Evolutionary conservation across 1,139 yeast genomes (phyloP), one percentile per base, ranked within the genome.

Genomic region (Blastobotrys elegans): DNA sequence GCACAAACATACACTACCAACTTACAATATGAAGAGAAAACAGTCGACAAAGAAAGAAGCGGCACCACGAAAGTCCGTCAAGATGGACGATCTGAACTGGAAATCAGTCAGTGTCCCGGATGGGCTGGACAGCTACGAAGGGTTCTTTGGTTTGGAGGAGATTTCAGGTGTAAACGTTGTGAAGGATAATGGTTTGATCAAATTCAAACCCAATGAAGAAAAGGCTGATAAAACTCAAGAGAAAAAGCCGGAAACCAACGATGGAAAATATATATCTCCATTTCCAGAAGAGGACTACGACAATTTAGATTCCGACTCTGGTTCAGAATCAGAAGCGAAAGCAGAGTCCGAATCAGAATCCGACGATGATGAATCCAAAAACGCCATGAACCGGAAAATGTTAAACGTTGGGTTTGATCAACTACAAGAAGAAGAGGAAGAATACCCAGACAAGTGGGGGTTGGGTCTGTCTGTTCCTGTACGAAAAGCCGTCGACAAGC

Each of bases 91-190:
- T n/a, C 53, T 68, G 39, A 50, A 55, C 7, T 92, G 98, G 98
- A 84, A 84, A 57, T 67, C 81, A 4, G 95, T 88, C 13, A 84
- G 83, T 1, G 77, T 92, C 43, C 92, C 95, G 4, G 92, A 86
- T 54, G 32, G 46, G 33, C 66, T 87, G 51, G 96, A 83, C 51
- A 95, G 87, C 64, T 85, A 84, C 62, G 90, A 84, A 58, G 97
- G 97, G 0, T 83, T 89, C 56, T 87, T 81, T 65, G 98, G 97
- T 0, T 69, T 92, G 37, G 97, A 92, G 65, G 98, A 92, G 64
- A 77, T 92, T 46, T 97, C 89, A 47, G 97, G 96, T 24, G 97
- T 90, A 21, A 90, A 78, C 58, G 90, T 90, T 4, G 46, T 49
- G 13, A 57, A 50, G 4, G 73, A 71, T 46, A 11, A 11, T 5